Conservation (phyloP, 805 yeast species). For the Kodamaea neixiangensis region DNA sequence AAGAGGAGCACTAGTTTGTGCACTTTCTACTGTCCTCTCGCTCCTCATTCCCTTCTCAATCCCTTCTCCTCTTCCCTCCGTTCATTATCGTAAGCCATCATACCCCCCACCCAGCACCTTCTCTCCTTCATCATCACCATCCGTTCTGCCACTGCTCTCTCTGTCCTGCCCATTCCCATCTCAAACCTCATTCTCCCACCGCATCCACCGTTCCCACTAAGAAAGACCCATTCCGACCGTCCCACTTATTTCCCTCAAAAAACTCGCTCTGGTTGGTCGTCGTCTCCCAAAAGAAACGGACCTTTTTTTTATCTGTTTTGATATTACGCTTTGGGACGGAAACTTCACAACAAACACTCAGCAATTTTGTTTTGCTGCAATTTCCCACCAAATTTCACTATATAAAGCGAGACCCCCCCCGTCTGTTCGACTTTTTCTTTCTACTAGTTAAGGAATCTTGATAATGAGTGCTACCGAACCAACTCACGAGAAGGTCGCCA, state of each 20-base stretch:
- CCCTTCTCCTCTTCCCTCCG: neutral
- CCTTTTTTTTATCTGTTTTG: neutral
- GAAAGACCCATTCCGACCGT: neutral
- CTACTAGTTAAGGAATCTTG: constrained; percentile 2
- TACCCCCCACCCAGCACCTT: neutral
- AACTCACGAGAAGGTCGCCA: constrained; percentile 53
- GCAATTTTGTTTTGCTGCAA: constrained; percentile 8
- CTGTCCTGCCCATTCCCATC: too few relatives aligned
- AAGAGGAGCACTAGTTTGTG: neutral
- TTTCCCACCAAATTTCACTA: constrained; percentile 5
- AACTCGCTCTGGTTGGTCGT: constrained; percentile 1
- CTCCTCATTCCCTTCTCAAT: neutral
- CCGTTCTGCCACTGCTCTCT: too few relatives aligned
- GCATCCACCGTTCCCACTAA: neutral
- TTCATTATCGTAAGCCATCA: too few relatives aligned
- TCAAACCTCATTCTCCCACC: neutral
- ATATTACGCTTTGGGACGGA: neutral
- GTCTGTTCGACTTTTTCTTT: constrained; percentile 4
- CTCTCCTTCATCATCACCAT: too few relatives aligned
- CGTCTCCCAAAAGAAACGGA: neutral
- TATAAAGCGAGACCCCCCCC: constrained; percentile 7
- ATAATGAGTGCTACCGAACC: constrained; percentile 48
- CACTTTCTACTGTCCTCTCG: neutral
- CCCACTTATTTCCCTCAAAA: constrained; percentile 3
- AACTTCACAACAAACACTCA: constrained; percentile 5